These are phyloP conservation scores for Creolimax fragrantissima DNA, from an alignment of 78 protist species.

Conservation along the genomic window DNA sequence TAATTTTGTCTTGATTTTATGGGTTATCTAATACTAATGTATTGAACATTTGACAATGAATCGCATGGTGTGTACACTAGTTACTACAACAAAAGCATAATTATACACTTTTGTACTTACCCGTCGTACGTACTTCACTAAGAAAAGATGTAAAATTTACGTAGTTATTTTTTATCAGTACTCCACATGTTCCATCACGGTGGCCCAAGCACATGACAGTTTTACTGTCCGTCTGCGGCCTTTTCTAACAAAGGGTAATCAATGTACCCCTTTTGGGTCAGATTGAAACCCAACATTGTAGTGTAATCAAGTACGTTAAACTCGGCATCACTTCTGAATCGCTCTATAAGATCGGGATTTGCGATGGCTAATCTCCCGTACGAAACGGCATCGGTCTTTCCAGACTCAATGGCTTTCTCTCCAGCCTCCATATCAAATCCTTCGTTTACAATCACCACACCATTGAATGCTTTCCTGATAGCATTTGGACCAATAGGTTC, in stretches of 20 bases:
- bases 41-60: too few relatives aligned
- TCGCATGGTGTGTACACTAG: too few relatives aligned
- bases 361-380: constrained; percentile 9
- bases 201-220: too few relatives aligned
- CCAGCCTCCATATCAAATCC: neutral
- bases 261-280: neutral
- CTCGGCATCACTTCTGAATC: neutral
- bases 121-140: too few relatives aligned
- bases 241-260: neutral
- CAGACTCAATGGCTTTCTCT: neutral
- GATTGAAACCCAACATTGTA: neutral
- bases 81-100: too few relatives aligned
- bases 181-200: too few relatives aligned
- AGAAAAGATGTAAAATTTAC: too few relatives aligned
- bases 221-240: neutral
- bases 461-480: neutral
- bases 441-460: neutral
- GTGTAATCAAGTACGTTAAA: neutral
- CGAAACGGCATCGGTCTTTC: constrained; percentile 6
- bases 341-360: constrained; percentile 23
- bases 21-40: too few relatives aligned
- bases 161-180: too few relatives aligned
- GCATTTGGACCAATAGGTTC: neutral
- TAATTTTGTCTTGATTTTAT: too few relatives aligned
- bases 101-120: too few relatives aligned